Conservation (phyloP, 345 rosid genomes). For the Isatis tinctoria region DNA sequence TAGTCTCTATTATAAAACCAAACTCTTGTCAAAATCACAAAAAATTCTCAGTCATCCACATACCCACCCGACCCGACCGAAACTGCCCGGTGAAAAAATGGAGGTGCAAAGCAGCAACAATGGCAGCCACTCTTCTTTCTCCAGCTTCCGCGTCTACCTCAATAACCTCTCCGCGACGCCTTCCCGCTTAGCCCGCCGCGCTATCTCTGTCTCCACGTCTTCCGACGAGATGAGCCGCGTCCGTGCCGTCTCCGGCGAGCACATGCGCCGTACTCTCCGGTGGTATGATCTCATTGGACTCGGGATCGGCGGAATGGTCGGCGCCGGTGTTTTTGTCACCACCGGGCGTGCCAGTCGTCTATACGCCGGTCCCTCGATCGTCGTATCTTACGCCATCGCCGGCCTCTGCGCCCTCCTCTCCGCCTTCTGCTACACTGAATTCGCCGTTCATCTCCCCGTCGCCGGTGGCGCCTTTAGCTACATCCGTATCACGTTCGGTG, state of each 20-base stretch:
- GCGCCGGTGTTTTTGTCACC: constrained; percentile 89
- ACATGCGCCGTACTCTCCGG: constrained; percentile 68
- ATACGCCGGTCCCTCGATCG: constrained; percentile 73
- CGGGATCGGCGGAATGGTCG: constrained; percentile 97
- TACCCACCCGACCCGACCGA: not conserved
- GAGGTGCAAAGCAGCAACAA: constrained; percentile 26
- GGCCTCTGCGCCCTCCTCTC: constrained; percentile 94
- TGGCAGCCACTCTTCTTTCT: constrained; percentile 54
- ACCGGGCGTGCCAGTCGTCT: constrained; percentile 61
- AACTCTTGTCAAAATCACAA: constrained; percentile 12
- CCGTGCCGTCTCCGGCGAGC: constrained; percentile 54
- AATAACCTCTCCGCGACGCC: constrained; percentile 57
- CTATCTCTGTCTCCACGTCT: constrained; percentile 61
- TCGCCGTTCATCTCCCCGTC: constrained; percentile 95
- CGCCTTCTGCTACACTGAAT: constrained; percentile 95
- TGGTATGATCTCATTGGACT: constrained; percentile 85
- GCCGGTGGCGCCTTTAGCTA: constrained; percentile 98
- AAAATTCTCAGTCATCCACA: constrained; percentile 13
- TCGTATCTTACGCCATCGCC: constrained; percentile 91
- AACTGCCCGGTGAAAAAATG: constrained; percentile 19
- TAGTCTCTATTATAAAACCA: constrained; percentile 21
- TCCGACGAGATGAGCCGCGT: constrained; percentile 64
- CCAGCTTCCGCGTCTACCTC: constrained; percentile 52
- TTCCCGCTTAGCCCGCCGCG: constrained; percentile 64
- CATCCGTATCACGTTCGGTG: constrained; percentile 89